A percentile compares a stretch with the other conserved stretches of the same genome.
phyloP scores from a whole-genome alignment of 176 grass and related monocot genomes.

The Metroxylon sagu region DNA sequence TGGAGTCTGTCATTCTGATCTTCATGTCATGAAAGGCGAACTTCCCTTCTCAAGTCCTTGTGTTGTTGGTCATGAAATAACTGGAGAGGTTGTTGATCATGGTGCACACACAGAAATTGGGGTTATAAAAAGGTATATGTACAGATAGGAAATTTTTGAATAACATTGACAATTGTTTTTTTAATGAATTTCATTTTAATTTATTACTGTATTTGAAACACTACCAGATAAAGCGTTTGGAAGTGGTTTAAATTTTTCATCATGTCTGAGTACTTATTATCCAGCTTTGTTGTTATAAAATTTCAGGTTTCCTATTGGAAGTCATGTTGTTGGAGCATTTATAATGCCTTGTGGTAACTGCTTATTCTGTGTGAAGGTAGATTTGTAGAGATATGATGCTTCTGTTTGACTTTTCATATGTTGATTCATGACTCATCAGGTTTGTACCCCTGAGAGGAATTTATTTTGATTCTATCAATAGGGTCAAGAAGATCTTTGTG shows the following conservation, averaged over 20 bases:
- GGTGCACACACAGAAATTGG: slow-evolving; percentile 54
- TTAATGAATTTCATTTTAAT: not conserved
- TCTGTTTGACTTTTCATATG: not conserved
- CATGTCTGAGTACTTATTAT: no score
- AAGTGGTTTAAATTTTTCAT: no score
- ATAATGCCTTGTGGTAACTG: slow-evolving; percentile 99
- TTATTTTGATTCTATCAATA: slow-evolving; percentile 24
- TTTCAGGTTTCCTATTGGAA: slow-evolving; percentile 80
- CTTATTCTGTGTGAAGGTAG: slow-evolving; percentile 92
- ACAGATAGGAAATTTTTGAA: slow-evolving; percentile 5
- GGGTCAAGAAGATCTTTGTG: slow-evolving; percentile 97
- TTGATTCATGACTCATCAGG: no score
- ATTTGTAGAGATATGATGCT: slow-evolving; percentile 1
- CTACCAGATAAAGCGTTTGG: no score
- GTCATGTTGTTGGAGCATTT: slow-evolving; percentile 92
- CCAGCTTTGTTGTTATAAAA: not conserved
- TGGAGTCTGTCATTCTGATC: slow-evolving; percentile 89
- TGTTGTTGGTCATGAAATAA: slow-evolving; percentile 94
- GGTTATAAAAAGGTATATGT: slow-evolving; percentile 52
- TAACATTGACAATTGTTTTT: not conserved
- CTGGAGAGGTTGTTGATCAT: slow-evolving; percentile 89
- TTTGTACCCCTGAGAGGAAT: not conserved
- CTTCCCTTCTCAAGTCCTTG: slow-evolving; percentile 83
- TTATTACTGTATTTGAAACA: no score
- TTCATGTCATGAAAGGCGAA: slow-evolving; percentile 93